phyloP scores from a whole-genome alignment of 306 rosid genomes.

The Quercus aquifolioides region DNA sequence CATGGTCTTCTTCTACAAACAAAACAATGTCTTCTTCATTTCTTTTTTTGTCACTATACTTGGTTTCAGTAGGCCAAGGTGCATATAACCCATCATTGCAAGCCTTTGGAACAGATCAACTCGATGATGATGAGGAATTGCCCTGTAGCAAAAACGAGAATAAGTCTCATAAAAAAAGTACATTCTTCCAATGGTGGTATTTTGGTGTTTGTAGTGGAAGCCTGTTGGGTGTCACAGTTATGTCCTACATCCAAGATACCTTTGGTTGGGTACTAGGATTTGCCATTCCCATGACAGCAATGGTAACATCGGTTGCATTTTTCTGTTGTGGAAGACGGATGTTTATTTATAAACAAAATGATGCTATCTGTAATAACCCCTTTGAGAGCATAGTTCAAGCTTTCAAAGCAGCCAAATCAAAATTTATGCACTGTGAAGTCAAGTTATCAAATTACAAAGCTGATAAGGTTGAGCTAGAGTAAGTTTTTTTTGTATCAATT shows the following conservation, averaged over 20 bases:
- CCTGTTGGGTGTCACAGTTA: constrained; percentile 73
- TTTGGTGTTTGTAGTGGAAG: constrained; percentile 86
- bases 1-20: constrained; percentile 50
- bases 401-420: constrained; percentile 53
- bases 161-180: constrained; percentile 41
- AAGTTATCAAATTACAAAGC: constrained; percentile 40
- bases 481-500: constrained; percentile 29
- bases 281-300: constrained; percentile 74
- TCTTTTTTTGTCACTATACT: constrained; percentile 66
- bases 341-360: constrained; percentile 47
- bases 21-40: constrained; percentile 56
- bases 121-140: constrained; percentile 64
- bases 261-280: constrained; percentile 90
- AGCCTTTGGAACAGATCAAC: constrained; percentile 91
- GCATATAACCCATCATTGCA: constrained; percentile 91
- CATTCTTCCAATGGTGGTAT: constrained; percentile 88
- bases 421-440: constrained; percentile 43
- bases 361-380: constrained; percentile 21
- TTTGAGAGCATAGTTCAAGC: constrained; percentile 29
- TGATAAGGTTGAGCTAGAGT: constrained; percentile 71
- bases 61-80: constrained; percentile 85
- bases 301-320: constrained; percentile 49
- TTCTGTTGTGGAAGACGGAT: constrained; percentile 68
- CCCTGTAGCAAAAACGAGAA: constrained; percentile 54
- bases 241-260: constrained; percentile 93